Evolutionary conservation across 352 stramenopile genomes (phyloP).

Genomic region (Lagenidium giganteum): DNA sequence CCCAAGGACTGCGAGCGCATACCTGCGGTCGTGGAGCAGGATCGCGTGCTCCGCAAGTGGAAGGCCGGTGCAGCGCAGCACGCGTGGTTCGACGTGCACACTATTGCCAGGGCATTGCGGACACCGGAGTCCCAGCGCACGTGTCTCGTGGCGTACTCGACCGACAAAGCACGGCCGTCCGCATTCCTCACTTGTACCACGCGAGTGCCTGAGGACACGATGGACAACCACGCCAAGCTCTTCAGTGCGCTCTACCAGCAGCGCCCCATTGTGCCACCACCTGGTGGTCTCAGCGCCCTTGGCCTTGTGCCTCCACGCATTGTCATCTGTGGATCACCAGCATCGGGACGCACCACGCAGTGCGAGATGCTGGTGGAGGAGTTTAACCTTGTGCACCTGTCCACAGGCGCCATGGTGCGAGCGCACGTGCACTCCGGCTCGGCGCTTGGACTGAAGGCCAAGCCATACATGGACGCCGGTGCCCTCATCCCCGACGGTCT

Average conservation of each 20-base stretch:
- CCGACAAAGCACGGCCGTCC: slow-evolving; percentile 19
- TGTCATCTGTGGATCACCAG: slow-evolving; percentile 89
- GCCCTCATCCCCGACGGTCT: slow-evolving; percentile 64
- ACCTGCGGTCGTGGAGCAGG: slow-evolving; percentile 19
- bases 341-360: slow-evolving; percentile 94
- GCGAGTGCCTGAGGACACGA: slow-evolving; percentile 33
- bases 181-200: slow-evolving; percentile 49
- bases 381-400: slow-evolving; percentile 85
- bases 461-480: slow-evolving; percentile 79
- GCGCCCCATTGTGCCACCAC: slow-evolving; percentile 7
- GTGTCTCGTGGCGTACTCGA: slow-evolving; percentile 47
- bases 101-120: slow-evolving; percentile 17
- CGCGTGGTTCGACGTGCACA: slow-evolving; percentile 35
- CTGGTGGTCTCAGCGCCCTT: slow-evolving; percentile 3
- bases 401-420: slow-evolving; percentile 84
- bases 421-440: slow-evolving; percentile 55
- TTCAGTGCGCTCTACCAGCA: slow-evolving; percentile 62
- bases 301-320: slow-evolving; percentile 38
- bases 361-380: slow-evolving; percentile 80
- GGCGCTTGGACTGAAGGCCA: slow-evolving; percentile 47
- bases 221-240: slow-evolving; percentile 42
- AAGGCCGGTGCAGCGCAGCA: slow-evolving; percentile 28
- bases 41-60: slow-evolving; percentile 24
- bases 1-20: slow-evolving; percentile 24
- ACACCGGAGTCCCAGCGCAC: slow-evolving; percentile 49